Evolutionary conservation across 106 monocot genomes (phyloP).

Genomic region (Dioscorea zingiberensis): DNA sequence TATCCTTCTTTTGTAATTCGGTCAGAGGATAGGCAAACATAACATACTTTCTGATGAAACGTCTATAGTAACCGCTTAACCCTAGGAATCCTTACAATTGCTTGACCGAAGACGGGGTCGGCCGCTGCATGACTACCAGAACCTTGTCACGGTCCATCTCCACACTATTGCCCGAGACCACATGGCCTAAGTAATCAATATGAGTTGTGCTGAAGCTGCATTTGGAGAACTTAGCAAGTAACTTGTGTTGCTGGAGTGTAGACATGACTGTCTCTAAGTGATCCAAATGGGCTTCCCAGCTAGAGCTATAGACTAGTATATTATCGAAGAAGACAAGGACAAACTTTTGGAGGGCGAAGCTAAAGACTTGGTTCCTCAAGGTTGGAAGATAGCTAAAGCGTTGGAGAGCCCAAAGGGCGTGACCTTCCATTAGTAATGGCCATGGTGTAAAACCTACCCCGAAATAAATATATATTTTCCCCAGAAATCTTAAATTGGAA

Average conservation of each 20-base stretch:
- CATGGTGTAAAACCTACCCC: too few species aligned
- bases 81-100: neutral
- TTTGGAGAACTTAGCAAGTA: neutral
- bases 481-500: too few species aligned
- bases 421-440: neutral
- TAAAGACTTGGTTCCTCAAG: neutral
- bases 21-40: neutral
- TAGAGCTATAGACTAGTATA: neutral
- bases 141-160: neutral
- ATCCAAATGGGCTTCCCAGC: neutral
- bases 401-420: neutral
- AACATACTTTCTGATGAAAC: neutral
- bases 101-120: neutral
- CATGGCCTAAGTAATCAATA: constrained; percentile 2
- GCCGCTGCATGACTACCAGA: neutral
- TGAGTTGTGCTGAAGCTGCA: neutral
- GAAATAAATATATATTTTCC: too few species aligned
- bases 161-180: neutral
- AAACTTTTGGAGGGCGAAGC: neutral
- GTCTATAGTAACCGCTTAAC: neutral
- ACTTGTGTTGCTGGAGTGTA: neutral
- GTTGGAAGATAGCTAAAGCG: neutral
- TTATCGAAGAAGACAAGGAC: neutral
- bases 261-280: neutral
- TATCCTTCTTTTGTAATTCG: neutral